Percentiles rank a stretch among this genome's conserved stretches.
Evolutionary conservation across 1,284 basidiomycete species (phyloP).

Genomic region (Sanghuangporus baumii): DNA sequence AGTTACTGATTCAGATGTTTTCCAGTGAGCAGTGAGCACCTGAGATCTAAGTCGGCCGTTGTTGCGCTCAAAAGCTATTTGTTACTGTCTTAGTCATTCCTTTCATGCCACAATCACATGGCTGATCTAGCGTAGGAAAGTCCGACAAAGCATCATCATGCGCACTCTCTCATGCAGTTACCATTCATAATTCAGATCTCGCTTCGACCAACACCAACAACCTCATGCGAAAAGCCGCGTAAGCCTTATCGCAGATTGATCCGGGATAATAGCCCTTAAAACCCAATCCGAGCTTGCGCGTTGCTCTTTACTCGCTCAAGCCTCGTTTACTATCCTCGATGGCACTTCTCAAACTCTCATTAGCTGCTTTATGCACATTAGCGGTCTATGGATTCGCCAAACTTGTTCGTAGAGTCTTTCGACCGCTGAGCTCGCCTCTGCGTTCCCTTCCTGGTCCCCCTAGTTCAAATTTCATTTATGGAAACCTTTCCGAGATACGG

Average conservation of each 20-base stretch:
- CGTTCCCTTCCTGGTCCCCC: constrained; percentile 46
- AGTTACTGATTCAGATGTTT: too few relatives aligned
- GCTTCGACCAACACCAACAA: not conserved
- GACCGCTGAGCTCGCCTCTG: constrained; percentile 31
- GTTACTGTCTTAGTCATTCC: not conserved
- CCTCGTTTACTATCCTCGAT: not conserved
- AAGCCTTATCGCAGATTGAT: not conserved
- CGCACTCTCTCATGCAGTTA: not conserved
- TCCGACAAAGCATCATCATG: not conserved
- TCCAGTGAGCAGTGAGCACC: too few relatives aligned
- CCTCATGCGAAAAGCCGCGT: not conserved
- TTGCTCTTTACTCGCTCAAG: not conserved
- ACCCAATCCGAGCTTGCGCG: not conserved
- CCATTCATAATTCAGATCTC: not conserved
- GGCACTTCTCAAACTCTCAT: not conserved
- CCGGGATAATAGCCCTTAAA: not conserved
- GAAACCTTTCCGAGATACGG: constrained; percentile 42
- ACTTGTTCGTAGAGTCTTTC: not conserved
- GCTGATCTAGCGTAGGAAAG: not conserved
- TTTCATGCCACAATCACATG: not conserved
- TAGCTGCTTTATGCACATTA: not conserved
- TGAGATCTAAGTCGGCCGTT: not conserved
- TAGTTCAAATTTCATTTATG: constrained; percentile 43
- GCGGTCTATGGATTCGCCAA: not conserved
- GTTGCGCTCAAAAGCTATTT: not conserved